Evolutionary conservation across 2,329 filamentous ascomycete species (phyloP).

Genomic region (Botrytis elliptica): DNA sequence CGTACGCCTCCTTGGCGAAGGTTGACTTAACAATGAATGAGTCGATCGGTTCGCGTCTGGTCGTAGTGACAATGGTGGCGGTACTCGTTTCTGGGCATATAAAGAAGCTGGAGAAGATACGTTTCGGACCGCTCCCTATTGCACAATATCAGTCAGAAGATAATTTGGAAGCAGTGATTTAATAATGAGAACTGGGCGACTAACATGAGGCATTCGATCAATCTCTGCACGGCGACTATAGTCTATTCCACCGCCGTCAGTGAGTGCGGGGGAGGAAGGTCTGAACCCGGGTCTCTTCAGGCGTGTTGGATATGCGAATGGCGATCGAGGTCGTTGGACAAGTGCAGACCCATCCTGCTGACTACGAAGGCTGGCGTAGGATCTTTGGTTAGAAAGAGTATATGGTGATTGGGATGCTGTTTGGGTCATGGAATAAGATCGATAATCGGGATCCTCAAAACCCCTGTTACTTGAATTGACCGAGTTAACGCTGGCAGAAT

Average conservation of each 20-base stretch:
- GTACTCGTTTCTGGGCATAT: conserved; percentile 36
- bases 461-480: conserved; percentile 39
- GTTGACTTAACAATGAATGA: conserved; percentile 33
- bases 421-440: conserved; percentile 55
- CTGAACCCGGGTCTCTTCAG: conserved; percentile 52
- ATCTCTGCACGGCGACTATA: conserved; percentile 39
- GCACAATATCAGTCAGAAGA: conserved; percentile 2
- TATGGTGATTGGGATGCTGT: conserved; percentile 42
- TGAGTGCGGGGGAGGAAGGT: conserved; percentile 39
- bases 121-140: conserved; percentile 29
- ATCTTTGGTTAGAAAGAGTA: conserved; percentile 48
- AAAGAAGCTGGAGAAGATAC: conserved; percentile 37
- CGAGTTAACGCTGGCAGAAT: conserved; percentile 50
- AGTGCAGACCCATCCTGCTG: conserved; percentile 43
- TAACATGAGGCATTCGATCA: conserved; percentile 35
- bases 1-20: conserved; percentile 33
- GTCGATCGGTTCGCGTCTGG: conserved; percentile 37
- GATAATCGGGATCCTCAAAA: conserved; percentile 46
- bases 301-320: conserved; percentile 58
- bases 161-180: not conserved
- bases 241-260: conserved; percentile 38
- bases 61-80: conserved; percentile 31
- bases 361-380: conserved; percentile 50
- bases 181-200: conserved; percentile 18
- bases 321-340: conserved; percentile 55